Evolutionary conservation across 176 grass and related monocot species (phyloP), one percentile per base, ranked within the genome.

Genomic region (Cenchrus purpureus): DNA sequence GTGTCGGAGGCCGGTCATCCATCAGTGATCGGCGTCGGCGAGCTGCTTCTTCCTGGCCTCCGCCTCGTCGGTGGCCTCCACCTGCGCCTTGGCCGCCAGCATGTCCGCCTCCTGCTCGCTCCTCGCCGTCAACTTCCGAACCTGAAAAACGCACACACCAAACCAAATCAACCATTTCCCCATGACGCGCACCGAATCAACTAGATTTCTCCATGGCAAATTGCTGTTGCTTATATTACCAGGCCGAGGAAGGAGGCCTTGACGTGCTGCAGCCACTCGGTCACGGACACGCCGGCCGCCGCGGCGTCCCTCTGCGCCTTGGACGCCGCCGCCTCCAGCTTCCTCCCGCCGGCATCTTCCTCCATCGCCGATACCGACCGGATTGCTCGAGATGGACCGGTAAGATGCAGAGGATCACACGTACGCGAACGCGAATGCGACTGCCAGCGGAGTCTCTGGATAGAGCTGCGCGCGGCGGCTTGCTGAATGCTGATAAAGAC

Each of bases 101-200:
- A 94, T 77, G 89, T 92, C 92, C 45, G 92, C 92, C 84, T 91
- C 89, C 89, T 89, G 77, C 71, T 94, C 89, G 82, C 79, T 94
- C 88, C 46, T 94, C 50, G 92, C 92, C 65, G 79, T 85, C 72
- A 69, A 45, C 84, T 89, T 91, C 76, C 87, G 62, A 32, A 81
- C 80, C 91, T 87, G 81, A 15, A 43, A 64, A 64, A 4, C 8
- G 37, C 15, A 1, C 5, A 58, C 44, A 61, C 2, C 4, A 52
- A 40, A 2, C 15, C 10, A 52, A 51, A 16, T 4, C 44, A 15
- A 1, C 25, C 31, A 32, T 32, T 32, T 32, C 31, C 1, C 54
- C 54, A 56, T 5, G 14, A 19, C 54, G 54, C 10, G 53, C 53
- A 32, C 31, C 31, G 1, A 2, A 32, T 32, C 31, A 32, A 32